Conservation (phyloP, 2,329 filamentous ascomycete species). For the Exophiala aquamarina region DNA sequence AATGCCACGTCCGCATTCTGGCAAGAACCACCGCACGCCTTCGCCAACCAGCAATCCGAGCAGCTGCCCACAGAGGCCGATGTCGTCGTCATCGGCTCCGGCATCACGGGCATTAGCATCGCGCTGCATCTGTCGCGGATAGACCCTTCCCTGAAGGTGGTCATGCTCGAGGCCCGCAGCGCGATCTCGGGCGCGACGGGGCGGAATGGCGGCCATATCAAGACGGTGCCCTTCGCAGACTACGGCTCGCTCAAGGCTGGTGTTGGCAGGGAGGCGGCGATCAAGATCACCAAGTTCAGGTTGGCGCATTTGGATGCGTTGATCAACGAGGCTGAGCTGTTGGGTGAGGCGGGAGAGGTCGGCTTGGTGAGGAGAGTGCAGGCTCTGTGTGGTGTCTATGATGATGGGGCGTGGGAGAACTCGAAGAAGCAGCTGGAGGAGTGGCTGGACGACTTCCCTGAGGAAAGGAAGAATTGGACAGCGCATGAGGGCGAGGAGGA, state of each 20-base stretch:
- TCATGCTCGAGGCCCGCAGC: slow-evolving; percentile 36
- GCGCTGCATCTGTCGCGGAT: slow-evolving; percentile 33
- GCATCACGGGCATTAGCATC: slow-evolving; percentile 37
- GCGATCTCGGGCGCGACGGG: slow-evolving; percentile 40
- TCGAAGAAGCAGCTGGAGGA: slow-evolving; percentile 17
- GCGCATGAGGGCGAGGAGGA: slow-evolving; percentile 16
- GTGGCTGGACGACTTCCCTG: slow-evolving; percentile 22
- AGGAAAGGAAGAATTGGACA: slow-evolving; percentile 17
- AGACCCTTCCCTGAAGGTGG: slow-evolving; percentile 30
- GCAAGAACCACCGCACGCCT: slow-evolving; percentile 30
- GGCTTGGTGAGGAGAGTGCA: slow-evolving; percentile 20
- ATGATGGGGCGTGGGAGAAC: slow-evolving; percentile 15
- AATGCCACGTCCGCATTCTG: slow-evolving; percentile 40
- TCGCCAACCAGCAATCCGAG: slow-evolving; percentile 24
- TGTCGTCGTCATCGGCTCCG: slow-evolving; percentile 38
- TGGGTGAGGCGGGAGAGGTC: slow-evolving; percentile 24
- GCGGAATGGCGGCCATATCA: slow-evolving; percentile 39
- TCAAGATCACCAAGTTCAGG: slow-evolving; percentile 31
- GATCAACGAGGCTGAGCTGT: slow-evolving; percentile 14
- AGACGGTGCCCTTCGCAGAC: slow-evolving; percentile 18
- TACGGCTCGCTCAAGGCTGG: slow-evolving; percentile 18
- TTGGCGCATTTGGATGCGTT: slow-evolving; percentile 23
- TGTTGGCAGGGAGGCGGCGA: slow-evolving; percentile 20
- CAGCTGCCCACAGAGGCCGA: slow-evolving; percentile 30
- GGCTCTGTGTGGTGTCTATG: slow-evolving; percentile 18